Percentiles rank a stretch among this genome's conserved stretches.
phyloP scores from a whole-genome alignment of 257 asterid genomes.

The Solanum piurae region DNA sequence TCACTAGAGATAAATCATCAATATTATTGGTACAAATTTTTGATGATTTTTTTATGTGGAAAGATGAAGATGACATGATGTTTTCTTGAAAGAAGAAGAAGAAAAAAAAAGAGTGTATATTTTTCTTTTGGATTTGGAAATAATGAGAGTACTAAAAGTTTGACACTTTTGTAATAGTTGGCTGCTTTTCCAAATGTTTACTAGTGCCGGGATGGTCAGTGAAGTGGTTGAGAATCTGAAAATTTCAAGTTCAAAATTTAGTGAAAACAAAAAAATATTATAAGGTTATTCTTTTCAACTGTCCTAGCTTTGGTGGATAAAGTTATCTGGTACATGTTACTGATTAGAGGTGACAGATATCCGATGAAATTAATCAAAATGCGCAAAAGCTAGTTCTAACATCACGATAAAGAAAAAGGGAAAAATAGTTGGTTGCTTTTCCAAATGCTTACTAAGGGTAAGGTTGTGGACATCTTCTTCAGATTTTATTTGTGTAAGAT shows the following conservation, averaged over 20 bases:
- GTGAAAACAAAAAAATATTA: too few relatives aligned
- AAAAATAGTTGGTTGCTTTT: not conserved
- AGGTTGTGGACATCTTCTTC: not conserved
- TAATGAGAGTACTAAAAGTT: not conserved
- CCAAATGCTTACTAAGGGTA: not conserved
- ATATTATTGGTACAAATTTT: not conserved
- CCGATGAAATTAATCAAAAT: too few relatives aligned
- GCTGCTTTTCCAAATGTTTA: not conserved
- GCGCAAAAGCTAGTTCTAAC: not conserved
- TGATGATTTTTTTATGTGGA: constrained; percentile 11
- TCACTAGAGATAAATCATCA: constrained; percentile 30
- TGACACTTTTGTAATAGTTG: not conserved
- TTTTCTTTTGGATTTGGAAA: not conserved
- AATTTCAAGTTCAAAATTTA: too few relatives aligned
- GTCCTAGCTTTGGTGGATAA: not conserved
- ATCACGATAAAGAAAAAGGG: too few relatives aligned
- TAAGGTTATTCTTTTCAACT: too few relatives aligned
- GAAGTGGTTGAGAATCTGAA: too few relatives aligned
- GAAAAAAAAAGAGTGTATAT: not conserved
- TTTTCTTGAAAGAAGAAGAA: not conserved
- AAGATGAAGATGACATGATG: not conserved
- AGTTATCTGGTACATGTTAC: too few relatives aligned
- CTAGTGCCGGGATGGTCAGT: not conserved
- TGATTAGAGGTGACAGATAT: too few relatives aligned
- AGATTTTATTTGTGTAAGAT: too few relatives aligned